Evolutionary conservation across 1,284 basidiomycete species (phyloP).

Genomic region (Lentinus polychrous): DNA sequence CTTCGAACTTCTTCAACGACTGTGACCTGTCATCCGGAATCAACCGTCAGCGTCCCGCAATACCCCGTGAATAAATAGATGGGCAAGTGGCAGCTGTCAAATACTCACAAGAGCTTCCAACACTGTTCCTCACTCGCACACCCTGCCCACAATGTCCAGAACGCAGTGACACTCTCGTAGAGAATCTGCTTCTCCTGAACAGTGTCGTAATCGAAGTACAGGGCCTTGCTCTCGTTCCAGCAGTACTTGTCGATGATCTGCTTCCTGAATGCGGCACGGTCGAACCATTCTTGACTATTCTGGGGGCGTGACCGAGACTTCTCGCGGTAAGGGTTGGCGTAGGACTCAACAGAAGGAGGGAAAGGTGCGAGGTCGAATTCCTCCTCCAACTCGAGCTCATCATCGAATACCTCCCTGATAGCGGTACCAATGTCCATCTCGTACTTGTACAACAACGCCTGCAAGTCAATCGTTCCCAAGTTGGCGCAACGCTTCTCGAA

Average conservation of each 20-base stretch:
- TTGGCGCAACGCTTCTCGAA: constrained; percentile 96
- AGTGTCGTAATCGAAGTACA: constrained; percentile 98
- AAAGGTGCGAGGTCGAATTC: constrained; percentile 89
- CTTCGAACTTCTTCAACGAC: constrained; percentile 93
- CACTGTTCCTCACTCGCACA: constrained; percentile 94
- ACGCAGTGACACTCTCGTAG: constrained; percentile 93
- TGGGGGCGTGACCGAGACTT: constrained; percentile 59
- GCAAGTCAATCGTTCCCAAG: constrained; percentile 93
- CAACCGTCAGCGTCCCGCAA: constrained; percentile 9
- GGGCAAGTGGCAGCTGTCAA: constrained; percentile 5
- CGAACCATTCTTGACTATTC: constrained; percentile 85
- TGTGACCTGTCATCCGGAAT: constrained; percentile 46
- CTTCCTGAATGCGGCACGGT: constrained; percentile 76
- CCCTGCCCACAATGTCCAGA: constrained; percentile 98
- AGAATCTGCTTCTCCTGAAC: constrained; percentile 84
- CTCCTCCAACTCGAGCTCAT: constrained; percentile 85
- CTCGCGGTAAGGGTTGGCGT: constrained; percentile 53
- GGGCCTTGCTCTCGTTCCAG: constrained; percentile 92
- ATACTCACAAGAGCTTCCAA: constrained; percentile 80
- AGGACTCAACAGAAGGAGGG: constrained; percentile 80
- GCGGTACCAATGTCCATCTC: constrained; percentile 92
- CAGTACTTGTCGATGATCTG: constrained; percentile 89
- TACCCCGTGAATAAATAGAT: constrained; percentile 3
- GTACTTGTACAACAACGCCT: constrained; percentile 89
- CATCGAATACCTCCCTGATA: constrained; percentile 91